Evolutionary conservation across 208 protist species (phyloP).

Genomic region (Naegleria lovaniensis): DNA sequence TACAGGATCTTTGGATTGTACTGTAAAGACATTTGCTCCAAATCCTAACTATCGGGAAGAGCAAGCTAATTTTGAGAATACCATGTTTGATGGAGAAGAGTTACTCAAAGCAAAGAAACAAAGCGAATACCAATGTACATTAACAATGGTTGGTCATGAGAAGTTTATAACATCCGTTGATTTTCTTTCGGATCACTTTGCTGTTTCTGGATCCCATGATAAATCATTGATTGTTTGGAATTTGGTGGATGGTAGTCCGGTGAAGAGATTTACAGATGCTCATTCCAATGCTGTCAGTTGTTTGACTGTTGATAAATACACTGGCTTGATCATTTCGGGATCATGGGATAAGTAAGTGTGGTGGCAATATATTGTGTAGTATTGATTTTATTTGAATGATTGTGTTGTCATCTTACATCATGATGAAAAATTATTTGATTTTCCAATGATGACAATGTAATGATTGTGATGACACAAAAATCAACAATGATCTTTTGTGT

Average conservation of each 20-base stretch:
- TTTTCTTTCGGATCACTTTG: background rate
- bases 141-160: constrained; percentile 9
- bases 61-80: background rate
- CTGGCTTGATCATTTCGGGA: background rate
- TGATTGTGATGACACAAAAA: too few species aligned
- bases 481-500: too few species aligned
- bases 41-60: background rate
- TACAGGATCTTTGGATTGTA: constrained; percentile 11
- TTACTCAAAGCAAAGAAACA: background rate
- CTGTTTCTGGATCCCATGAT: background rate
- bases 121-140: background rate
- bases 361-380: too few species aligned
- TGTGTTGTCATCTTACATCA: too few species aligned
- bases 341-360: background rate
- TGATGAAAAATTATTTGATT: too few species aligned
- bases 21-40: background rate
- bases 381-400: too few species aligned
- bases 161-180: background rate
- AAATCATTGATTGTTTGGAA: background rate
- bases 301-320: background rate
- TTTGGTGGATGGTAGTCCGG: background rate
- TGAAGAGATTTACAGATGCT: background rate
- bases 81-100: background rate
- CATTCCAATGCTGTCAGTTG: background rate
- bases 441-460: too few species aligned